Evolutionary conservation across 2,329 filamentous ascomycete genomes (phyloP).

Genomic region (Ceratocystiopsis brevicomis): DNA sequence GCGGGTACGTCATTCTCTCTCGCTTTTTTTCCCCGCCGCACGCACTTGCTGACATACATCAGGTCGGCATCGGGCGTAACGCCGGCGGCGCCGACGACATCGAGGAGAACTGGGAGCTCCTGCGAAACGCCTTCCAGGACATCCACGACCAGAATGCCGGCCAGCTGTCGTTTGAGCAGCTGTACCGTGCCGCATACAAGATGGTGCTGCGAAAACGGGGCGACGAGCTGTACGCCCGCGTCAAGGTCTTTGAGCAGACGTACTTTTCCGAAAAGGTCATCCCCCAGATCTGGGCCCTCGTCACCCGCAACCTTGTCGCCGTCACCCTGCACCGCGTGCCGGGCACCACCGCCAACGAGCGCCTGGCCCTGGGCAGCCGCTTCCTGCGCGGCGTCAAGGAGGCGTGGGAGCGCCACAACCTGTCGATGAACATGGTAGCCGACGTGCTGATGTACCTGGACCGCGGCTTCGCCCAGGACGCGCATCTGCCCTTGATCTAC

Average conservation of each 20-base stretch:
- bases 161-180: slow-evolving; percentile 76
- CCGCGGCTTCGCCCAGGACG: slow-evolving; percentile 57
- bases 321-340: slow-evolving; percentile 37
- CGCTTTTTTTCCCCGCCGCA: not conserved
- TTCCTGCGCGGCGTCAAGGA: slow-evolving; percentile 60
- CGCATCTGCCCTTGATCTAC: slow-evolving; percentile 59
- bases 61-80: slow-evolving; percentile 1
- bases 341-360: slow-evolving; percentile 54
- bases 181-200: slow-evolving; percentile 88
- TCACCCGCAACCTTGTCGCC: slow-evolving; percentile 47
- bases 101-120: slow-evolving; percentile 62
- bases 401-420: slow-evolving; percentile 76
- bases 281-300: slow-evolving; percentile 47
- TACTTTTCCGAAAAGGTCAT: slow-evolving; percentile 66
- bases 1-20: slow-evolving; percentile 26
- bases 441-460: slow-evolving; percentile 86
- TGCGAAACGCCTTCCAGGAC: slow-evolving; percentile 60
- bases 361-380: slow-evolving; percentile 60
- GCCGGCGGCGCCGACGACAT: slow-evolving; percentile 50
- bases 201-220: slow-evolving; percentile 82
- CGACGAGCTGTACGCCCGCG: slow-evolving; percentile 58
- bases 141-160: slow-evolving; percentile 90
- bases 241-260: slow-evolving; percentile 60
- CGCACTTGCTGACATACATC: not conserved
- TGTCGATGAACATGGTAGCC: slow-evolving; percentile 73